Percentiles rank a stretch among this genome's conserved stretches.
Conservation (phyloP, 179 eudicot genomes). For the Kewa caespitosa region DNA sequence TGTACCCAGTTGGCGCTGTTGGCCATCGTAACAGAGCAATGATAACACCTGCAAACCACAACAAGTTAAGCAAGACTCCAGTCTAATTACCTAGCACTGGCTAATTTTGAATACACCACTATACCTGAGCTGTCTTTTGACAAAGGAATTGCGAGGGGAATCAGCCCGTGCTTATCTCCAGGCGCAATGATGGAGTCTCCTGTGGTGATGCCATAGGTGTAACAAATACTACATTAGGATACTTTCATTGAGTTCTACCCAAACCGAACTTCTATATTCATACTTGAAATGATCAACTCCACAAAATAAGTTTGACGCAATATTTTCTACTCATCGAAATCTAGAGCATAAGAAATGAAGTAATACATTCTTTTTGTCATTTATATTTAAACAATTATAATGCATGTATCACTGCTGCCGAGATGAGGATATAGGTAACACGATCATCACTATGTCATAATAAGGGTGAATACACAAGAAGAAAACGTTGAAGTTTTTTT, state of each 20-base stretch:
- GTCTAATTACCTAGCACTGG: neutral
- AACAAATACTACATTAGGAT: neutral
- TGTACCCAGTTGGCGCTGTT: constrained; percentile 87
- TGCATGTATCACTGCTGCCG: too few species aligned
- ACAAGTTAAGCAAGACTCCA: constrained; percentile 14
- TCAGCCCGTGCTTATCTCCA: constrained; percentile 71
- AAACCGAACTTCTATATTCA: neutral
- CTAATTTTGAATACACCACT: neutral
- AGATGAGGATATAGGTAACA: too few species aligned
- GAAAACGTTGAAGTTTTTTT: too few species aligned
- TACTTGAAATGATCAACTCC: neutral
- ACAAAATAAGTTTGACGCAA: too few species aligned
- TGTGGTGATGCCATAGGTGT: constrained; percentile 24
- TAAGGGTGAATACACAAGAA: too few species aligned
- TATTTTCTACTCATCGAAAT: too few species aligned
- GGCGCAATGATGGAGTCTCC: constrained; percentile 78
- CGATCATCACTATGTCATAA: too few species aligned
- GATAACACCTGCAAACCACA: constrained; percentile 48
- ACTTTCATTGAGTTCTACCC: neutral
- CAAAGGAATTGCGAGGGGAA: constrained; percentile 86
- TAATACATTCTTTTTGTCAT: neutral
- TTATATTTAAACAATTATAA: too few species aligned
- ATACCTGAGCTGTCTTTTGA: constrained; percentile 65
- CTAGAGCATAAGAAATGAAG: neutral
- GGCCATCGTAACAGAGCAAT: constrained; percentile 91